Evolutionary conservation across 2,329 filamentous ascomycete species (phyloP).

Genomic region (Pestalotiopsis sp.): DNA sequence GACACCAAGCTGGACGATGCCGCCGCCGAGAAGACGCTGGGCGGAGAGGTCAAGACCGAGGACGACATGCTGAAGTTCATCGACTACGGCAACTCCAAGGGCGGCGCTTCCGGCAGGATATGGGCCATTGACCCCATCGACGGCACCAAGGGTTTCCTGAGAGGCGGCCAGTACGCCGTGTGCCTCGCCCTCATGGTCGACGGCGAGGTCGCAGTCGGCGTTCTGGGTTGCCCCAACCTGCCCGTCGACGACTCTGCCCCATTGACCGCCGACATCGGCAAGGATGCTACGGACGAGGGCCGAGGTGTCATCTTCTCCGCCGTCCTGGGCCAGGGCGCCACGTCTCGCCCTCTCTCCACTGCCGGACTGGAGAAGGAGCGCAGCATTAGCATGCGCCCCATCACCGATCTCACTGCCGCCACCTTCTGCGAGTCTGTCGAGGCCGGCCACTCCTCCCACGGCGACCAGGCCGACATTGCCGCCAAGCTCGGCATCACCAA

Average conservation of each 20-base stretch:
- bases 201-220: constrained; percentile 90
- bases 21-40: constrained; percentile 67
- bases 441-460: constrained; percentile 87
- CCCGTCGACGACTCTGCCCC: constrained; percentile 79
- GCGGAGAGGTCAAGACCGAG: constrained; percentile 67
- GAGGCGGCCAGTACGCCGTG: constrained; percentile 96
- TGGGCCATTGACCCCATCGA: constrained; percentile 98
- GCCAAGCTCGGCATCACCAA: constrained; percentile 82
- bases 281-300: constrained; percentile 73
- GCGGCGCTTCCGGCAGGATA: constrained; percentile 75
- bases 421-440: constrained; percentile 98
- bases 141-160: constrained; percentile 94
- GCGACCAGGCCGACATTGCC: constrained; percentile 84
- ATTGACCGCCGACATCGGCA: constrained; percentile 72
- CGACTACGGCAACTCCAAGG: constrained; percentile 69
- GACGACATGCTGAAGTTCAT: constrained; percentile 70
- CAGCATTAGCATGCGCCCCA: constrained; percentile 77
- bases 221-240: constrained; percentile 93
- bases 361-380: constrained; percentile 56
- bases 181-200: constrained; percentile 91
- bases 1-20: constrained; percentile 69
- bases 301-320: constrained; percentile 90
- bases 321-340: constrained; percentile 76
- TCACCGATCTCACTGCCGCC: constrained; percentile 74
- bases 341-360: constrained; percentile 70